Evolutionary conservation across 306 rosid genomes (phyloP).

Genomic region (Malus fusca): DNA sequence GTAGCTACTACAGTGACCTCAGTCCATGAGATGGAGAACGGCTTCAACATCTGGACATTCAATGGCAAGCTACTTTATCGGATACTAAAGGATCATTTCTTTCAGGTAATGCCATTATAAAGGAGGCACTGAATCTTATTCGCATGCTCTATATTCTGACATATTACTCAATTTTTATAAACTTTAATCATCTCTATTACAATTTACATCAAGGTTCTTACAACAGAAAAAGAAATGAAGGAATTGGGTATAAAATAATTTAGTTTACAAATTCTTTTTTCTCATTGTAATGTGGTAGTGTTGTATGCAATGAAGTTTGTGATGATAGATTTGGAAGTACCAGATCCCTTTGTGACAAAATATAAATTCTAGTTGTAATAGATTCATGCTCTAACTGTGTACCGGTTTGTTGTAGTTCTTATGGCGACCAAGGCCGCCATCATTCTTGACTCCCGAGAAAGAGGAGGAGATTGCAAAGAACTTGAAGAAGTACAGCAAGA

Average conservation of each 20-base stretch:
- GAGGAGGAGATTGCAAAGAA: conserved; percentile 88
- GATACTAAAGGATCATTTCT: conserved; percentile 71
- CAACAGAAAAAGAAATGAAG: neutral
- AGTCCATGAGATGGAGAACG: conserved; percentile 97
- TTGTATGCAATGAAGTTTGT: neutral
- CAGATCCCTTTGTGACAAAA: neutral
- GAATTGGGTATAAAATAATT: neutral
- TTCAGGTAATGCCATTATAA: conserved; percentile 44
- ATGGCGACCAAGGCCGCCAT: conserved; percentile 89
- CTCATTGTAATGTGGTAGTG: neutral
- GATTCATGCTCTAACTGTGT: neutral
- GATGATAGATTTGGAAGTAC: neutral
- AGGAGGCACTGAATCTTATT: neutral
- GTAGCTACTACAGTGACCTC: conserved; percentile 89
- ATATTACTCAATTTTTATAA: neutral
- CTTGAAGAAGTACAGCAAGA: conserved; percentile 87
- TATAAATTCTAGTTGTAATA: neutral
- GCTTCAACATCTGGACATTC: conserved; percentile 87
- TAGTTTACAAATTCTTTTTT: neutral
- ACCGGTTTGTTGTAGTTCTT: conserved; percentile 37
- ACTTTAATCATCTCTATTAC: neutral
- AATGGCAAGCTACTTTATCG: conserved; percentile 83
- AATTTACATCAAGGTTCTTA: neutral
- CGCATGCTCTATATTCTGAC: neutral
- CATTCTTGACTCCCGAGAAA: conserved; percentile 66